phyloP scores from a whole-genome alignment of 73 alveolate species.

The Tetrahymena borealis region DNA sequence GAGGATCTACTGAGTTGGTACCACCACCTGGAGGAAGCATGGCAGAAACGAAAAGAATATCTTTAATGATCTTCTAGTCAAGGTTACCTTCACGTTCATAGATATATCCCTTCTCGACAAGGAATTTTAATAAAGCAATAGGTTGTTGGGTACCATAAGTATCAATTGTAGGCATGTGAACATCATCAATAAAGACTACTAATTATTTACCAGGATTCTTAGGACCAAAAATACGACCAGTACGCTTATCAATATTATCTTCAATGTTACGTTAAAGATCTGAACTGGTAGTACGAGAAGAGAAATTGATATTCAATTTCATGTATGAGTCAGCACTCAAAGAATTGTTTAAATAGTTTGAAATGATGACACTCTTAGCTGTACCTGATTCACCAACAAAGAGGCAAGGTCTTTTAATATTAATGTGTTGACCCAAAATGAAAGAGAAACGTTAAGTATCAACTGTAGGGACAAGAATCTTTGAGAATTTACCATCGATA shows the following conservation, averaged over 20 bases:
- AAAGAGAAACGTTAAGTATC: conserved; percentile 94
- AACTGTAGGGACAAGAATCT: conserved; percentile 98
- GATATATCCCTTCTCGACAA: conserved; percentile 85
- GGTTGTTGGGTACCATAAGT: conserved; percentile 98
- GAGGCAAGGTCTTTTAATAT: conserved; percentile 87
- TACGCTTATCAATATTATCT: conserved; percentile 92
- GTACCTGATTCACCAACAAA: conserved; percentile 98
- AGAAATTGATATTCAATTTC: conserved; percentile 96
- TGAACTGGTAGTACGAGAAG: conserved; percentile 96
- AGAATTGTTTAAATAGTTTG: conserved; percentile 63
- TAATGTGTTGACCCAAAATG: conserved; percentile 71
- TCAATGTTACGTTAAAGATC: conserved; percentile 94
- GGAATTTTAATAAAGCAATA: conserved; percentile 92
- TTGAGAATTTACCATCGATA: conserved; percentile 88
- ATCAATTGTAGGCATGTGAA: conserved; percentile 97
- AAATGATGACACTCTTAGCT: conserved; percentile 68
- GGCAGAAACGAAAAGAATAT: conserved; percentile 94
- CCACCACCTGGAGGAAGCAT: conserved; percentile 99
- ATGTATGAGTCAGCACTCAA: conserved; percentile 74
- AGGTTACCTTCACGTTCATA: conserved; percentile 92
- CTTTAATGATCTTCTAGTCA: conserved; percentile 85
- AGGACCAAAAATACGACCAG: conserved; percentile 97
- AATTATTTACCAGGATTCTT: conserved; percentile 92
- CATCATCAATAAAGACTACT: conserved; percentile 94
- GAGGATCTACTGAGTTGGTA: conserved; percentile 95